Percentiles rank a stretch among this genome's conserved stretches.
phyloP scores from a whole-genome alignment of 805 yeast genomes.

The Ogataea haglerorum region DNA sequence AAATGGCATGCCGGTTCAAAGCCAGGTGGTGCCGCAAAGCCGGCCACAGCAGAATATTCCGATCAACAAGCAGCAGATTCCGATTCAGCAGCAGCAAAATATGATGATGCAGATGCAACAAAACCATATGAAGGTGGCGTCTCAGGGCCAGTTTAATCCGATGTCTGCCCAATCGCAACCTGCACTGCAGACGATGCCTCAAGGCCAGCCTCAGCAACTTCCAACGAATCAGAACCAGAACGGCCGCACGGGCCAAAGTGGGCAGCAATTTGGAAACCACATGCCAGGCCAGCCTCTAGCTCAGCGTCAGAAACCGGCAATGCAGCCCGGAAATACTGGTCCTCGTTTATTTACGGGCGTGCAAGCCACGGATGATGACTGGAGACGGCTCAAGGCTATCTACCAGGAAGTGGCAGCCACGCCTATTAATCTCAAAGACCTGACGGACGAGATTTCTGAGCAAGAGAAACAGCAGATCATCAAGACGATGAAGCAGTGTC shows the following conservation, averaged over 20 bases:
- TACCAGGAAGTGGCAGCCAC: conserved; percentile 66
- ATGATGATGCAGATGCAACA: conserved; percentile 24
- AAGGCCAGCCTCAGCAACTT: conserved; percentile 25
- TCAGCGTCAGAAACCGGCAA: conserved; percentile 14
- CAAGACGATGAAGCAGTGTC: conserved; percentile 48
- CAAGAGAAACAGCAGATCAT: conserved; percentile 63
- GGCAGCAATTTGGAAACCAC: conserved; percentile 17
- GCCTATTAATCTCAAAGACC: conserved; percentile 63
- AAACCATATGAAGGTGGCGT: conserved; percentile 25
- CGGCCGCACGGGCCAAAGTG: conserved; percentile 12
- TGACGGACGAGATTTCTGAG: conserved; percentile 56
- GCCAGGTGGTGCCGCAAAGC: conserved; percentile 14
- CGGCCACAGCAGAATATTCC: conserved; percentile 14
- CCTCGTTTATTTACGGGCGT: conserved; percentile 33
- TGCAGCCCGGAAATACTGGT: conserved; percentile 14
- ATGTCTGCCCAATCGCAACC: conserved; percentile 4
- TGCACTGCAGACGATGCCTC: conserved; percentile 13
- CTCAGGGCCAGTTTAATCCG: conserved; percentile 13
- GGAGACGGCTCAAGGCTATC: conserved; percentile 56
- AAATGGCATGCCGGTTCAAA: conserved; percentile 7
- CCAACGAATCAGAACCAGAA: conserved; percentile 35
- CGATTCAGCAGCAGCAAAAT: conserved; percentile 23
- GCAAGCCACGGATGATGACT: conserved; percentile 56
- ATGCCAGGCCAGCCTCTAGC: conserved; percentile 8
- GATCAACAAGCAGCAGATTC: conserved; percentile 16